These are phyloP conservation scores for Nakazawaea wickerhamii DNA, from an alignment of 805 yeast species.

Conservation along the genomic window DNA sequence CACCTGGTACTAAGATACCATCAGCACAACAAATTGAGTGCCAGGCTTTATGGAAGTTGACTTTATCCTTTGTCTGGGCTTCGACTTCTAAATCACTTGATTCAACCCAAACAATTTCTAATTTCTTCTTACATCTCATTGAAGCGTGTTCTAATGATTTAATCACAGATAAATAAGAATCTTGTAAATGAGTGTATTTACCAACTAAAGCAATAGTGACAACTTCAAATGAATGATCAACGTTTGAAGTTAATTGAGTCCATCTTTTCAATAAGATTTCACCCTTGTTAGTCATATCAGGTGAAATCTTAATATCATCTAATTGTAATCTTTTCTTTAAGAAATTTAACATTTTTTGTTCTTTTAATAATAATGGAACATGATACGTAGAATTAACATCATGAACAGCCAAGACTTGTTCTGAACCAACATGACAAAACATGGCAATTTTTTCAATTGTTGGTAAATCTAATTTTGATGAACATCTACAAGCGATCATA, in stretches of 20 bases:
- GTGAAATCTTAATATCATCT: constrained; percentile 37
- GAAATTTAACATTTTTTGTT: constrained; percentile 77
- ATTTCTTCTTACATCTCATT: constrained; percentile 78
- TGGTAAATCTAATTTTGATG: constrained; percentile 69
- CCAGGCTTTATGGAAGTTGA: constrained; percentile 93
- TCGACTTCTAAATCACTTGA: constrained; percentile 83
- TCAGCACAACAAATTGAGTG: constrained; percentile 87
- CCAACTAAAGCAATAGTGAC: constrained; percentile 97
- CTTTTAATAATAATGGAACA: constrained; percentile 85
- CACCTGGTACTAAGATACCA: constrained; percentile 97
- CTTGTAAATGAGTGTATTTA: constrained; percentile 92
- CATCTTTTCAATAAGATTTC: constrained; percentile 65
- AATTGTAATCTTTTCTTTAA: constrained; percentile 65
- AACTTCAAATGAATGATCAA: constrained; percentile 77
- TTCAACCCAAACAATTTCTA: constrained; percentile 94
- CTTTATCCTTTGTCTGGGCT: constrained; percentile 56
- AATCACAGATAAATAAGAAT: constrained; percentile 90
- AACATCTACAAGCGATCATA: constrained; percentile 97
- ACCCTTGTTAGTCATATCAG: constrained; percentile 60
- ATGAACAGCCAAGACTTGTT: constrained; percentile 94
- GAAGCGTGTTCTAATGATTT: constrained; percentile 95
- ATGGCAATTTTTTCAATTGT: constrained; percentile 95
- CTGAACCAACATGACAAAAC: constrained; percentile 99
- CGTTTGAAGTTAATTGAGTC: constrained; percentile 71
- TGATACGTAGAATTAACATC: constrained; percentile 97